phyloP scores from a whole-genome alignment of 2,329 filamentous ascomycete species.

The Waltergamsia citrina region DNA sequence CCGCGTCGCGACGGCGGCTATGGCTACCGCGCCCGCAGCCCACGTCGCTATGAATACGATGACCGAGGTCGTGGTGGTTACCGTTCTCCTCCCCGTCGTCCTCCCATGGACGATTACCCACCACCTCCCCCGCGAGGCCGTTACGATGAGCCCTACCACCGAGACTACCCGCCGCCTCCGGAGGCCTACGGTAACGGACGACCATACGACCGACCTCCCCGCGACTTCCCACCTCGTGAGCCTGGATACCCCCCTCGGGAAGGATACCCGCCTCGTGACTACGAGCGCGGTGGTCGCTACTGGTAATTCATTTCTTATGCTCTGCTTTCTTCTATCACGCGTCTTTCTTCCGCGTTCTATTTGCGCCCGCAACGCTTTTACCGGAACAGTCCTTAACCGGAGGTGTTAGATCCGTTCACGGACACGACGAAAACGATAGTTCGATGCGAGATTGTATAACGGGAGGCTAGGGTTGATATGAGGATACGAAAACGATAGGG shows the following conservation, averaged over 20 bases:
- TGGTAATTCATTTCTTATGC: constrained; percentile 28
- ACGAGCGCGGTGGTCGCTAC: constrained; percentile 40
- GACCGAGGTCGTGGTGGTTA: constrained; percentile 60
- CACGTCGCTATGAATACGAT: constrained; percentile 80
- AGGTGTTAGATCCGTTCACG: constrained; percentile 20
- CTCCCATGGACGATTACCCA: constrained; percentile 67
- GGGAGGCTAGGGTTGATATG: not conserved
- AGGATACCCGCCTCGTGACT: constrained; percentile 33
- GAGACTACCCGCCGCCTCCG: constrained; percentile 53
- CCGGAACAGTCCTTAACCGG: constrained; percentile 24
- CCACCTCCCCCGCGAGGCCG: constrained; percentile 50
- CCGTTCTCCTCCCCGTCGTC: constrained; percentile 69
- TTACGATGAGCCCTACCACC: constrained; percentile 70
- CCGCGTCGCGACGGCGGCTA: constrained; percentile 61
- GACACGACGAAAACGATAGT: constrained; percentile 1
- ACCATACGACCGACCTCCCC: constrained; percentile 43
- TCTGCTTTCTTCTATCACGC: constrained; percentile 7
- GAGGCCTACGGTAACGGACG: constrained; percentile 52
- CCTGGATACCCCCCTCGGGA: constrained; percentile 28
- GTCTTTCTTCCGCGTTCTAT: constrained; percentile 2
- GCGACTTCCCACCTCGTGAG: constrained; percentile 32
- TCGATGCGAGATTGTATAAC: not conserved
- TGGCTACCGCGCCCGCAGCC: constrained; percentile 81
- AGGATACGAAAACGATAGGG: too few relatives aligned
- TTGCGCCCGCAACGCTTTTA: constrained; percentile 6